Evolutionary conservation across 345 rosid genomes (phyloP), one percentile per base, ranked within the genome.

Genomic region (Bruguiera sexangula): DNA sequence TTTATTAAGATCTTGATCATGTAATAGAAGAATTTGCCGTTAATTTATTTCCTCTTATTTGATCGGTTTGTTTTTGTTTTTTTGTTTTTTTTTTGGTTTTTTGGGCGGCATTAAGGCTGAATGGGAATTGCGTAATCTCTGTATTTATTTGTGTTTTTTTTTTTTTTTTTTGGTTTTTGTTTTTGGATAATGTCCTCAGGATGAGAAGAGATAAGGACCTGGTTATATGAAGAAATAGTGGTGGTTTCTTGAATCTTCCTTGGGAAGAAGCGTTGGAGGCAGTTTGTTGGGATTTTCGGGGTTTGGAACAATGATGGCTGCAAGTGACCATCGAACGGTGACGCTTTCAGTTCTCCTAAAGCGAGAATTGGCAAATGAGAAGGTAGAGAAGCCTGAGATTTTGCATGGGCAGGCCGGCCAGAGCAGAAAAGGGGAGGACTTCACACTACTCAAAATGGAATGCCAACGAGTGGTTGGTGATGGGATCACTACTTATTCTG

Each of bases 361-460:
- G 78, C 90, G 99, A 24, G 99, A 96, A 81, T 83, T 85, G 73
- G 98, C 96, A 0, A 85, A 75, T 63, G 99, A 90, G 74, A 96
- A 88, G 78, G 73, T 83, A 43, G 97, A 88, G 71, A 87, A 87
- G 22, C 98, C 97, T 21, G 98, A 89, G 64, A 83, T 96, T 68
- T 34, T 78, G 26, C 85, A 89, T 7, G 99, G 98, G 6, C 89
- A 96, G 69, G 94, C 93, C n/a, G 82, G 76, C 57, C 95, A 96
- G 75, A 90, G 95, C 89, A 96, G 90, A 90, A 96, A 96, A 79
- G 99, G 97, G 27, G 99, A 96, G 70, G 99, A 96, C 61, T 90
- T 83, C 46, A 83, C 90, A 0, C 79, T 92, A 9, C 71, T 92
- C 59, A 96, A 95, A 79, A 81, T 92, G 4, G 98, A 86, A 67